Conservation (phyloP, 2,329 filamentous ascomycete species). For the Colletotrichum noveboracense region DNA sequence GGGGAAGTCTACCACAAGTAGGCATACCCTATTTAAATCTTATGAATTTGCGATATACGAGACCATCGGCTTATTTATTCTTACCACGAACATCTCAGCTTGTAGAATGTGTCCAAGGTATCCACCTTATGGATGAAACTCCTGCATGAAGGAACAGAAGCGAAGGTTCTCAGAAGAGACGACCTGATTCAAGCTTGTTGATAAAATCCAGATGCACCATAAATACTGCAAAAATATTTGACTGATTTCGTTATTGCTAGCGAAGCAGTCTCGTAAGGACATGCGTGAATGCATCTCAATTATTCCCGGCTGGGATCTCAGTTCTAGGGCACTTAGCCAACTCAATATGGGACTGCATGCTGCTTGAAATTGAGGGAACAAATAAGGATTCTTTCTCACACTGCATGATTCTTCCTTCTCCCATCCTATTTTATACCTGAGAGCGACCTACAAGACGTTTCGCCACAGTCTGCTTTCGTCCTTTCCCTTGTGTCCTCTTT, state of each 20-base stretch:
- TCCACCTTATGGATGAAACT: too few relatives aligned
- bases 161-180: too few relatives aligned
- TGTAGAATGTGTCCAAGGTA: fast-evolving
- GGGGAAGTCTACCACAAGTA: background rate
- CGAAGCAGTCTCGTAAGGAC: fast-evolving
- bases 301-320: background rate
- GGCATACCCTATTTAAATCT: background rate
- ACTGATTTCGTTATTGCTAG: too few relatives aligned
- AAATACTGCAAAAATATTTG: too few relatives aligned
- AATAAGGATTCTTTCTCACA: too few relatives aligned
- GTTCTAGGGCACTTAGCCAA: fast-evolving
- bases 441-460: background rate
- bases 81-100: too few relatives aligned
- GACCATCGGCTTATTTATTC: fast-evolving
- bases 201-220: fast-evolving
- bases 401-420: too few relatives aligned
- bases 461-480: background rate
- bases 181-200: too few relatives aligned
- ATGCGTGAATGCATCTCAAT: background rate
- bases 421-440: fast-evolving
- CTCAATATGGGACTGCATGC: too few relatives aligned
- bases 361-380: too few relatives aligned
- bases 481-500: background rate
- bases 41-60: background rate
- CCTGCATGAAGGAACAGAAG: too few relatives aligned